Evolutionary conservation across 2,329 filamentous ascomycete genomes (phyloP).

Genomic region (Ustulina deusta): DNA sequence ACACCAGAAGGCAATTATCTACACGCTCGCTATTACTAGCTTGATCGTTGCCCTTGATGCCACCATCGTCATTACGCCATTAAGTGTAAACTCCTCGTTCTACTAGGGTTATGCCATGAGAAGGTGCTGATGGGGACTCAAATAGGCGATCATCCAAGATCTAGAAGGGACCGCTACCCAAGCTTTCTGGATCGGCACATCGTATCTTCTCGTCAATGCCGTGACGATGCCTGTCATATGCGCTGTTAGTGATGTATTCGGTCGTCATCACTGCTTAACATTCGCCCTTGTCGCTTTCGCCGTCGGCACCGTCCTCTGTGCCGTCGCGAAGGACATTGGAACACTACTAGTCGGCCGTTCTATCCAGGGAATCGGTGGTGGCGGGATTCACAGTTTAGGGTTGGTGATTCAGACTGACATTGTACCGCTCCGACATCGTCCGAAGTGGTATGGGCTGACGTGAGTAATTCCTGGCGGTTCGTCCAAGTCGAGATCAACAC

Average conservation of each 20-base stretch:
- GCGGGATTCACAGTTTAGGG: slow-evolving; percentile 56
- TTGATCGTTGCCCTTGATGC: slow-evolving; percentile 46
- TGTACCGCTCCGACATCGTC: slow-evolving; percentile 56
- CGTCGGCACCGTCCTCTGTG: slow-evolving; percentile 57
- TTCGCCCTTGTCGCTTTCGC: slow-evolving; percentile 57
- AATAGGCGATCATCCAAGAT: slow-evolving; percentile 42
- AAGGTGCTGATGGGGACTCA: slow-evolving; percentile 15
- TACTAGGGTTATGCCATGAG: neutral
- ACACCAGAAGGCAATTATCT: slow-evolving; percentile 46
- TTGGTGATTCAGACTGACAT: slow-evolving; percentile 58
- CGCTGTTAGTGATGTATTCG: slow-evolving; percentile 53
- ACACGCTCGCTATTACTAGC: slow-evolving; percentile 43
- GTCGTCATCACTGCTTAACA: slow-evolving; percentile 52
- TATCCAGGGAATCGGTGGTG: slow-evolving; percentile 57
- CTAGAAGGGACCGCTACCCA: slow-evolving; percentile 43
- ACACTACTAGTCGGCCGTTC: slow-evolving; percentile 54
- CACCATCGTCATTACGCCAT: slow-evolving; percentile 43
- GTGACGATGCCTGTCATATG: slow-evolving; percentile 48
- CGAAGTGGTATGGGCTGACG: slow-evolving; percentile 56
- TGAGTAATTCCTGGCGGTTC: slow-evolving; percentile 39
- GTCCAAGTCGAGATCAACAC: neutral
- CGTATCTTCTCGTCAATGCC: slow-evolving; percentile 49
- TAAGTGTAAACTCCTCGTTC: slow-evolving; percentile 36
- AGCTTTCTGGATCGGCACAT: slow-evolving; percentile 50
- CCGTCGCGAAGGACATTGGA: slow-evolving; percentile 50